These are phyloP conservation scores for Colletotrichum falcatum DNA, from an alignment of 2,329 filamentous ascomycete species.

Conservation along the genomic window DNA sequence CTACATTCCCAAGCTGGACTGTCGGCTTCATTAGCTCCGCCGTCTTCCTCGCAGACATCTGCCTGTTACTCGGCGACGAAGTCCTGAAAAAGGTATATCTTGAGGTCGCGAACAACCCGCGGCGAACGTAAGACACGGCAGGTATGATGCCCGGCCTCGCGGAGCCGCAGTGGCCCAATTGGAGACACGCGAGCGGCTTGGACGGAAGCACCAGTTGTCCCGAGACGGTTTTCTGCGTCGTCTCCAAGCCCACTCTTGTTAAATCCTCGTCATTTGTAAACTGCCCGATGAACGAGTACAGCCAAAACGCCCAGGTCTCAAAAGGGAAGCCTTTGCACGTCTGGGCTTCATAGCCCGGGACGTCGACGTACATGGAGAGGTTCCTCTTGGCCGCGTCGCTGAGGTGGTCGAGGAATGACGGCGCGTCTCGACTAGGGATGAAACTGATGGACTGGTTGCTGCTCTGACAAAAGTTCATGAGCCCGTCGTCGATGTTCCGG, in stretches of 20 bases:
- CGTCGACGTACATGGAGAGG: slow-evolving; percentile 48
- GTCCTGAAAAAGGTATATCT: slow-evolving; percentile 49
- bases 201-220: slow-evolving; percentile 55
- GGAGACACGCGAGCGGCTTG: slow-evolving; percentile 53
- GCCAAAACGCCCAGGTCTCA: slow-evolving; percentile 57
- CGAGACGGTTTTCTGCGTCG: slow-evolving; percentile 48
- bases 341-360: slow-evolving; percentile 47
- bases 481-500: slow-evolving; percentile 51
- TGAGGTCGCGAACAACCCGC: slow-evolving; percentile 50
- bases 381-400: slow-evolving; percentile 49
- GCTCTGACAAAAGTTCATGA: slow-evolving; percentile 44
- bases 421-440: slow-evolving; percentile 47
- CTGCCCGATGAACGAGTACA: slow-evolving; percentile 56
- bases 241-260: slow-evolving; percentile 38
- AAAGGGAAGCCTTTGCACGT: slow-evolving; percentile 52
- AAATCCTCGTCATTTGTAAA: slow-evolving; percentile 52
- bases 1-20: slow-evolving; percentile 34
- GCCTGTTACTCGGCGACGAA: slow-evolving; percentile 42
- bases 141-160: slow-evolving; percentile 49
- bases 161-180: slow-evolving; percentile 52
- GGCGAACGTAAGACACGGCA: slow-evolving; percentile 52
- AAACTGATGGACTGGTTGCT: slow-evolving; percentile 47
- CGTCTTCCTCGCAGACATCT: slow-evolving; percentile 21
- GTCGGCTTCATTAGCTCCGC: slow-evolving; percentile 37
- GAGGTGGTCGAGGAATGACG: slow-evolving; percentile 51